Base-by-base conservation (phyloP, 768 basidiomycete species). In the Naematelia aurantialba region DNA sequence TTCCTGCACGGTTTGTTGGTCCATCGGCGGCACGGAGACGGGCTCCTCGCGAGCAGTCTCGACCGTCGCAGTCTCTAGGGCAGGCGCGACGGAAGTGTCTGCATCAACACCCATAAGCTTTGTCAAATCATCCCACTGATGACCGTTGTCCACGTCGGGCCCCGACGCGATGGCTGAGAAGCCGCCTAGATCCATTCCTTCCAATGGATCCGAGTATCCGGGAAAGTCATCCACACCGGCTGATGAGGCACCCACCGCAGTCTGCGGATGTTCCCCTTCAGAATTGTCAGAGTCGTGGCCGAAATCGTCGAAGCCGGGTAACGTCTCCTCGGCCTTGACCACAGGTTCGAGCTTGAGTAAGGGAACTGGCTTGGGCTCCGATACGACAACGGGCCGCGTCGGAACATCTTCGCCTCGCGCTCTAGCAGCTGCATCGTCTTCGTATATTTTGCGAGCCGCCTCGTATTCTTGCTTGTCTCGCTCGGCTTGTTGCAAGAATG, bases 401-500 rank as follows among this genome's bases (percentile, higher is more conserved):
- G 78, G 89, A 87, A 70, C 58, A 17, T 61, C 61, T 45, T 75
- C 73, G 4, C 74, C 73, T 25, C 71, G 59, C 12, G 67, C 65
- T 51, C 68, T 56, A 12, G 70, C 70, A 3, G 69, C 68, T 14
- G 72, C 63, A 42, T 76, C 74, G 69, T 91, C 89, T 75, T 96
- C 91, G 70, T 96, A 96, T 50, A 90, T 66, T 76, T 88, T 84
- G 46, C 89, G 82, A 31, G 90, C 88, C 30, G 85, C 83, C 72
- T 93, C 90, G 77, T 94, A 94, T 67, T 91, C 88, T 79, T 90
- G 85, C 80, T 94, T 94, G 82, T 94, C 91, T 74, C 89, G 87
- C 76, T 94, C 91, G 13, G 91, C 92, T 77, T 91, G 90, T 14
- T 88, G 87, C 44, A 96, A 81, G 81, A 90, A 96, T 0, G 92